Conservation (phyloP, 2,329 filamentous ascomycete species). For the Aaosphaeria arxii region DNA sequence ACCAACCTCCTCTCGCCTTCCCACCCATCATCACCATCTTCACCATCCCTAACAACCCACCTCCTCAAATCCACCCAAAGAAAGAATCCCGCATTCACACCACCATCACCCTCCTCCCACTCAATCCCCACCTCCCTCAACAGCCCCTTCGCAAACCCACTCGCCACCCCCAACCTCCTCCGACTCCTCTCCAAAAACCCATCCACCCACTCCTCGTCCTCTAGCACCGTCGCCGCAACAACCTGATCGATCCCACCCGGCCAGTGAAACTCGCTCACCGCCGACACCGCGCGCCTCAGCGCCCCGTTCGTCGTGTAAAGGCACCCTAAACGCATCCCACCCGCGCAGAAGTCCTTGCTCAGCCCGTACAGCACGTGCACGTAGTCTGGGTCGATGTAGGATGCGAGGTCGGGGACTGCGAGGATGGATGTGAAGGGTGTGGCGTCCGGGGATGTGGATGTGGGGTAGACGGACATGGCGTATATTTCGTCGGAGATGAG, state of each 20-base stretch:
- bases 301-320: neutral
- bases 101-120: conserved; percentile 23
- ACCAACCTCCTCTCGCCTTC: conserved; percentile 47
- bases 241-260: conserved; percentile 7
- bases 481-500: conserved; percentile 59
- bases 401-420: conserved; percentile 15
- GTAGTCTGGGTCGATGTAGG: conserved; percentile 47
- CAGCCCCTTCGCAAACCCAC: conserved; percentile 9
- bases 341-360: conserved; percentile 15
- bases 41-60: neutral
- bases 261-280: conserved; percentile 1
- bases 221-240: conserved; percentile 3
- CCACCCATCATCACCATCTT: conserved; percentile 23
- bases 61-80: conserved; percentile 28
- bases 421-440: conserved; percentile 18
- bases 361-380: conserved; percentile 53
- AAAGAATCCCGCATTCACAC: conserved; percentile 47
- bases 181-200: conserved; percentile 2
- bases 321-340: neutral
- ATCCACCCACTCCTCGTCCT: conserved; percentile 3
- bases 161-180: conserved; percentile 15
- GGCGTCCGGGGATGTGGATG: too few relatives aligned
- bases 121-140: conserved; percentile 33
- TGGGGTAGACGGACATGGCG: conserved; percentile 44
- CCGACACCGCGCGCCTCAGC: neutral